Evolutionary conservation across 345 rosid species (phyloP).

Genomic region (Salix caprea): DNA sequence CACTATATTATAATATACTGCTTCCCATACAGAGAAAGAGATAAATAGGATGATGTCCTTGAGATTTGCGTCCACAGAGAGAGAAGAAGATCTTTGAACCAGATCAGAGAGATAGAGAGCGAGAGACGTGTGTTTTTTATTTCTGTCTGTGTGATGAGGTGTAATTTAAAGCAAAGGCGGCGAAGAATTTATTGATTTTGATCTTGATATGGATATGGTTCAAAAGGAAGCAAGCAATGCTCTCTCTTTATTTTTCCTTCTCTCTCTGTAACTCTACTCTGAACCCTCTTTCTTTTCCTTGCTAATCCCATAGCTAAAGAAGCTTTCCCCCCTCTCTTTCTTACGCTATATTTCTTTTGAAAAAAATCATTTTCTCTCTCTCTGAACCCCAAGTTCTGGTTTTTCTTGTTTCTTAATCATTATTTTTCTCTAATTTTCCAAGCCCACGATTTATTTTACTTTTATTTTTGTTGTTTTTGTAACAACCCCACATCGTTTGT

Average conservation of each 20-base stretch:
- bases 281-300: background rate
- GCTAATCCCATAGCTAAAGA: background rate
- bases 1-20: background rate
- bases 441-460: background rate
- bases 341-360: background rate
- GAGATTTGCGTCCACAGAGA: slow-evolving; percentile 45
- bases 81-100: no score
- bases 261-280: background rate
- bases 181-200: slow-evolving; percentile 42
- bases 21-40: background rate
- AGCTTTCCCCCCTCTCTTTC: background rate
- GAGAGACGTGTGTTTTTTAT: background rate
- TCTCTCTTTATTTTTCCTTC: no score
- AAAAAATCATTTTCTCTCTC: background rate
- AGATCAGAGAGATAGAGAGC: slow-evolving; percentile 16
- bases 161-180: slow-evolving; percentile 77
- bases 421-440: background rate
- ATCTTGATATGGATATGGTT: slow-evolving; percentile 7
- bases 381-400: background rate
- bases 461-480: background rate
- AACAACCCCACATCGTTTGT: background rate
- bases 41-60: slow-evolving; percentile 7
- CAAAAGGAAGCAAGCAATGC: background rate
- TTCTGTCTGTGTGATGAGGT: background rate
- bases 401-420: background rate